phyloP scores from a whole-genome alignment of 495 filamentous ascomycete species.

The Neurospora tetraspora region DNA sequence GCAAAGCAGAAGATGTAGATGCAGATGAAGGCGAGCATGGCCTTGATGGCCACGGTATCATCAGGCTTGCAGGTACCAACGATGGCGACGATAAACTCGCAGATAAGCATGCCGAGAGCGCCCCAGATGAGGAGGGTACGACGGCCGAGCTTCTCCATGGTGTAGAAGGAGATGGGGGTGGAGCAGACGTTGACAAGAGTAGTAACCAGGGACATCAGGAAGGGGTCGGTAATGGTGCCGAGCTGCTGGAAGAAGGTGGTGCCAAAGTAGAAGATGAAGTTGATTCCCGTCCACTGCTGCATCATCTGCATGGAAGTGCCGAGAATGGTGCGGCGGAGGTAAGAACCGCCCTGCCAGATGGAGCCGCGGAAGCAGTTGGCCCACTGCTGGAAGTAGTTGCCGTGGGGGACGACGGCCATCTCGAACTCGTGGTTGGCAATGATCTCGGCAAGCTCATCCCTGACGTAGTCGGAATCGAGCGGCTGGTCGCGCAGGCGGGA shows the following conservation, averaged over 20 bases:
- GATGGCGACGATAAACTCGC: conserved; percentile 77
- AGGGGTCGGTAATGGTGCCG: conserved; percentile 61
- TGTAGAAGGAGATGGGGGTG: conserved; percentile 71
- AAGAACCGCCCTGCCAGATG: conserved; percentile 37
- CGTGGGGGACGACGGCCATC: conserved; percentile 48
- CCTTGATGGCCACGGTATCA: conserved; percentile 50
- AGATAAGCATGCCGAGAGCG: conserved; percentile 65
- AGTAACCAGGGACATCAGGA: conserved; percentile 69
- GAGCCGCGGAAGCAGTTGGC: conserved; percentile 52
- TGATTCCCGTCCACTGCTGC: conserved; percentile 57
- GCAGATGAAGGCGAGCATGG: conserved; percentile 64
- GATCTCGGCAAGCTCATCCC: conserved; percentile 67
- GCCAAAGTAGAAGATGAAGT: conserved; percentile 87
- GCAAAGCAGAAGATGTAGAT: conserved; percentile 83
- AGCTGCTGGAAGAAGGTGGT: conserved; percentile 69
- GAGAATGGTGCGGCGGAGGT: conserved; percentile 63
- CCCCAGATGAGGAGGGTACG: conserved; percentile 68
- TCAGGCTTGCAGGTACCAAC: conserved; percentile 43
- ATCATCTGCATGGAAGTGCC: conserved; percentile 65
- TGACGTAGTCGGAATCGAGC: conserved; percentile 49
- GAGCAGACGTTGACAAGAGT: conserved; percentile 77
- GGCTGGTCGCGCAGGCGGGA: conserved; percentile 56
- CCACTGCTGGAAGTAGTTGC: conserved; percentile 54
- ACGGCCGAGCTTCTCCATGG: conserved; percentile 70
- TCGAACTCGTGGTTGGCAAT: conserved; percentile 75